These are phyloP conservation scores for Pleurotus ostreatus DNA, from an alignment of 768 basidiomycete species.

Conservation along the genomic window DNA sequence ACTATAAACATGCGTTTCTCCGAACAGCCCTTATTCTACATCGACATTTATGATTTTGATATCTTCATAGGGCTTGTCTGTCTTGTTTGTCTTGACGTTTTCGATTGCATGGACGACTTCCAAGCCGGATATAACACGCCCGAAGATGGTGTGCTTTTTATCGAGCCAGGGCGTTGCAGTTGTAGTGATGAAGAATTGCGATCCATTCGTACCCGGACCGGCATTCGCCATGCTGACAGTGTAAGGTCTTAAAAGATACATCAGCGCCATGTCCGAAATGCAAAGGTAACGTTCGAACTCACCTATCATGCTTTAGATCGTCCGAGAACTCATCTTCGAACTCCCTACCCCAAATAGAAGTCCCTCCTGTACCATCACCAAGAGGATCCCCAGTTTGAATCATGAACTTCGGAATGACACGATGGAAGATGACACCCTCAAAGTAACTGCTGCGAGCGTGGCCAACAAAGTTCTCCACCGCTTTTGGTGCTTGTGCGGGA, in stretches of 20 bases:
- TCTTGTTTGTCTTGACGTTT: constrained; percentile 80
- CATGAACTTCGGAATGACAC: constrained; percentile 98
- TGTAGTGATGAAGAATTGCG: constrained; percentile 98
- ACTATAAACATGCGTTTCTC: constrained; percentile 21
- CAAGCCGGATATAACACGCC: constrained; percentile 79
- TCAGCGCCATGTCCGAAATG: constrained; percentile 6
- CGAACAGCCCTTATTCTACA: constrained; percentile 46
- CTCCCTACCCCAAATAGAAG: constrained; percentile 84
- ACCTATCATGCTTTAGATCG: constrained; percentile 89
- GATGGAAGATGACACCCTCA: constrained; percentile 92
- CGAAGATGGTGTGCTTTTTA: constrained; percentile 91
- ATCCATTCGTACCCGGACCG: constrained; percentile 87
- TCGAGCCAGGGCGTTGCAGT: constrained; percentile 93
- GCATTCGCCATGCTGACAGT: constrained; percentile 96
- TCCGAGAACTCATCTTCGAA: constrained; percentile 95
- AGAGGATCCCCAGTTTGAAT: constrained; percentile 94
- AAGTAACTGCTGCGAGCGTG: constrained; percentile 87
- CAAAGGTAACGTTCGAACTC: constrained; percentile 15
- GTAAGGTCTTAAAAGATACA: constrained; percentile 61
- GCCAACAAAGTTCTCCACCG: constrained; percentile 97
- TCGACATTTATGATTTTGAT: constrained; percentile 85
- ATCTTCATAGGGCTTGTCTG: constrained; percentile 89
- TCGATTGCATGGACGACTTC: constrained; percentile 92
- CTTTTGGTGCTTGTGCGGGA: constrained; percentile 89
- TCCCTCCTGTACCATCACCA: constrained; percentile 92